Evolutionary conservation across 495 filamentous ascomycete species (phyloP).

Genomic region (Penicillium soppii): DNA sequence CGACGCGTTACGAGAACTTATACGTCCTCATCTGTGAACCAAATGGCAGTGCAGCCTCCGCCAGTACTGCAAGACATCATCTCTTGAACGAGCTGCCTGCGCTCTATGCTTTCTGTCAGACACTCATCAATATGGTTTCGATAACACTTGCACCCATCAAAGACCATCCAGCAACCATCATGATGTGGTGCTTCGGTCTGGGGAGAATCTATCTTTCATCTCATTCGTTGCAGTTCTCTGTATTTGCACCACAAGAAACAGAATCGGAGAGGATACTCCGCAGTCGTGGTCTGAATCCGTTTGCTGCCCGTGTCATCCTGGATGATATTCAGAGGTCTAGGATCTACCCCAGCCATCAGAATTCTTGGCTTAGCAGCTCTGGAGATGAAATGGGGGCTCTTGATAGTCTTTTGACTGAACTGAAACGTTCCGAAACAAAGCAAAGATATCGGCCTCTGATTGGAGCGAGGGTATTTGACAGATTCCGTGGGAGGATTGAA

Average conservation of each 20-base stretch:
- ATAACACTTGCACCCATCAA: background rate
- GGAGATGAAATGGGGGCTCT: too few species aligned
- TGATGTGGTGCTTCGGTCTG: background rate
- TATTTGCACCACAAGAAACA: too few species aligned
- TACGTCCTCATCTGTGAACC: constrained; percentile 59
- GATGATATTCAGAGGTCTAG: constrained; percentile 31
- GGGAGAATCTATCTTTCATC: background rate
- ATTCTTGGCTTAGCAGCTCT: too few species aligned
- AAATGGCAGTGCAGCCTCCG: background rate
- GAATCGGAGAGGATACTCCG: constrained; percentile 74
- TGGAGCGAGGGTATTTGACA: too few species aligned
- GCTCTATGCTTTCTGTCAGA: background rate
- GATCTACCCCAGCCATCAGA: too few species aligned
- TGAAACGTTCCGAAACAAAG: too few species aligned
- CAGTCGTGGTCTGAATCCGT: constrained; percentile 74
- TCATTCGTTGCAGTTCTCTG: too few species aligned
- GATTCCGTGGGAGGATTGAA: too few species aligned
- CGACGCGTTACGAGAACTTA: constrained; percentile 65
- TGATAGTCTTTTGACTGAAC: too few species aligned
- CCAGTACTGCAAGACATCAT: background rate
- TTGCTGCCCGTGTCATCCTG: constrained; percentile 72
- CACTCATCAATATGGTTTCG: background rate
- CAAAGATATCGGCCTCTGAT: too few species aligned
- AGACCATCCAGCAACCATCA: background rate
- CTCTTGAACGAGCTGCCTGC: too few species aligned